These are phyloP conservation scores for Perilla frutescens DNA, from an alignment of 257 asterid genomes.

Conservation along the genomic window DNA sequence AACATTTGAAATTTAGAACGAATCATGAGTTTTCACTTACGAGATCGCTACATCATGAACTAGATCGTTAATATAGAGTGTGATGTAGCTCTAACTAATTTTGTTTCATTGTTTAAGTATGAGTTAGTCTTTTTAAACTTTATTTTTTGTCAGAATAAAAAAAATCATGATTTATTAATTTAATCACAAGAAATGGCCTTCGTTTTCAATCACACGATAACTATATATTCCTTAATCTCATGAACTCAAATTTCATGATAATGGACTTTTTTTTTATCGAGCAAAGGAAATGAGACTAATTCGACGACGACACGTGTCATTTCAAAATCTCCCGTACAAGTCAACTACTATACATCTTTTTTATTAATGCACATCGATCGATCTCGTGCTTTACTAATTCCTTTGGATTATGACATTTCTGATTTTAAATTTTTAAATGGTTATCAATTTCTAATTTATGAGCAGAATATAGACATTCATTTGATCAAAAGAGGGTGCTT, in stretches of 20 bases:
- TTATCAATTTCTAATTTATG: conserved; percentile 2
- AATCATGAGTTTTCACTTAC: too few relatives aligned
- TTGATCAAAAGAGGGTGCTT: conserved; percentile 15
- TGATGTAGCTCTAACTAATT: not conserved
- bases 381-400: conserved; percentile 32
- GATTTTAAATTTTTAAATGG: not conserved
- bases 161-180: not conserved
- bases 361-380: not conserved
- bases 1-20: too few relatives aligned
- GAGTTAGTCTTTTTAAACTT: not conserved
- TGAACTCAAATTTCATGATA: conserved; percentile 29
- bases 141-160: not conserved
- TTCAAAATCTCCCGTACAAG: conserved; percentile 28
- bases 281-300: conserved; percentile 18
- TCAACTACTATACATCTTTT: conserved; percentile 32
- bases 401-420: conserved; percentile 20
- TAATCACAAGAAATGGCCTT: not conserved
- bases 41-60: too few relatives aligned
- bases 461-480: not conserved
- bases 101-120: not conserved
- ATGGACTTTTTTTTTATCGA: conserved; percentile 36
- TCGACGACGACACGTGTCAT: conserved; percentile 38
- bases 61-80: too few relatives aligned
- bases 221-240: not conserved
- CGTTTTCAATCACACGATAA: conserved; percentile 33